Evolutionary conservation across 805 yeast genomes (phyloP).

Genomic region (Spathaspora passalidarum): DNA sequence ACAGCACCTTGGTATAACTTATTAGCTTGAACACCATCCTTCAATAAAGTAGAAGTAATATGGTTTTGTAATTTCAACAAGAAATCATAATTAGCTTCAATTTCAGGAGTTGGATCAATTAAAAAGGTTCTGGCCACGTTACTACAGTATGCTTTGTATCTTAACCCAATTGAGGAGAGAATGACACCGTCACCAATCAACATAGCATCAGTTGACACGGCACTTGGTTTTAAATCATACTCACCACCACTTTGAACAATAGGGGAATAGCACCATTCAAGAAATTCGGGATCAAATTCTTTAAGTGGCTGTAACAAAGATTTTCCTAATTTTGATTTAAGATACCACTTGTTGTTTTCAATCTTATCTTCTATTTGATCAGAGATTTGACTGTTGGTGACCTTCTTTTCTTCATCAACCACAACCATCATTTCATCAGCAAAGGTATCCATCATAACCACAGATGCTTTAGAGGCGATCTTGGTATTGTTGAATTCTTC

Average conservation of each 20-base stretch:
- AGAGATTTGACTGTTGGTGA: slow-evolving; percentile 68
- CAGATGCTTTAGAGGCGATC: slow-evolving; percentile 74
- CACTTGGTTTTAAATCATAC: slow-evolving; percentile 81
- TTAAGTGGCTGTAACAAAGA: slow-evolving; percentile 46
- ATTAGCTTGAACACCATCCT: slow-evolving; percentile 65
- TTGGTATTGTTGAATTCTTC: slow-evolving; percentile 65
- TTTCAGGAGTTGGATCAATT: slow-evolving; percentile 80
- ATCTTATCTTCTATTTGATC: slow-evolving; percentile 78
- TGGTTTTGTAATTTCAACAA: slow-evolving; percentile 66
- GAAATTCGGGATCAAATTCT: slow-evolving; percentile 69
- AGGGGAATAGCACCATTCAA: slow-evolving; percentile 95
- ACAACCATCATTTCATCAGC: slow-evolving; percentile 84
- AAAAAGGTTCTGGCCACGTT: slow-evolving; percentile 84
- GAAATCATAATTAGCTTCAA: slow-evolving; percentile 77
- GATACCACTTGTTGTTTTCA: slow-evolving; percentile 68
- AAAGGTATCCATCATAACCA: slow-evolving; percentile 75
- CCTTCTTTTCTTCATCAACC: slow-evolving; percentile 81
- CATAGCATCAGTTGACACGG: slow-evolving; percentile 64
- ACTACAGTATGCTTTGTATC: slow-evolving; percentile 87
- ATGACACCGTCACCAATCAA: slow-evolving; percentile 73
- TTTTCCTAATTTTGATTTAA: slow-evolving; percentile 48
- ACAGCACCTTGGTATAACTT: slow-evolving; percentile 63
- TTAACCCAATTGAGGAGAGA: slow-evolving; percentile 76
- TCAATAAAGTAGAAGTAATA: slow-evolving; percentile 52
- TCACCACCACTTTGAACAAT: slow-evolving; percentile 85